Conservation (phyloP, 2,329 filamentous ascomycete species). For the Penicillium sp. region DNA sequence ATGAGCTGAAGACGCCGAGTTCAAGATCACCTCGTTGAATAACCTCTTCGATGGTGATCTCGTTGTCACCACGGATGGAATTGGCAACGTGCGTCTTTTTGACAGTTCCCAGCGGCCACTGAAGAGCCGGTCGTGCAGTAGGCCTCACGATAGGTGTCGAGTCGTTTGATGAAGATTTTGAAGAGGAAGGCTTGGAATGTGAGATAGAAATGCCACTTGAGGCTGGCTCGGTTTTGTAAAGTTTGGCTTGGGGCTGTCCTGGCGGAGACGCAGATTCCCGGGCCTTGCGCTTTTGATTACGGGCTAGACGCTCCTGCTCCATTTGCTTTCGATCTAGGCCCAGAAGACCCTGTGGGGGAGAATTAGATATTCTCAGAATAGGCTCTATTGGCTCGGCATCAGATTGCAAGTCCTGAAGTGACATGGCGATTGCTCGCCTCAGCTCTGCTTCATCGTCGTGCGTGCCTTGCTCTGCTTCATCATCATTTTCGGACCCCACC, state of each 20-base stretch:
- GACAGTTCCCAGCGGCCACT: slow-evolving; percentile 64
- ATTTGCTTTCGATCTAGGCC: slow-evolving; percentile 75
- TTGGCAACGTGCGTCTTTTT: slow-evolving; percentile 78
- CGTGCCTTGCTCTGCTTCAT: slow-evolving; percentile 10
- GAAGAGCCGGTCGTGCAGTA: slow-evolving; percentile 26
- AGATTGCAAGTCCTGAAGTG: slow-evolving; percentile 7
- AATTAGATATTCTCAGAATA: not conserved
- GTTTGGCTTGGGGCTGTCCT: slow-evolving; percentile 25
- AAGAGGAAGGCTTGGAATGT: not conserved
- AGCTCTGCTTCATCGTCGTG: slow-evolving; percentile 36
- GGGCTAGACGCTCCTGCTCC: slow-evolving; percentile 78
- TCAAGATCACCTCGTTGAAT: slow-evolving; percentile 70
- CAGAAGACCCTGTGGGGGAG: slow-evolving; percentile 38
- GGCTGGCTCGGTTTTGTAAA: slow-evolving; percentile 14
- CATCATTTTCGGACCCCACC: slow-evolving; percentile 26
- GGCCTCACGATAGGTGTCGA: not conserved
- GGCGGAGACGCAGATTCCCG: slow-evolving; percentile 35
- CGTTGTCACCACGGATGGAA: slow-evolving; percentile 61
- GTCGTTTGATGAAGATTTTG: not conserved
- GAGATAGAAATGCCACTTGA: not conserved
- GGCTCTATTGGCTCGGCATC: not conserved
- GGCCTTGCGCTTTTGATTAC: slow-evolving; percentile 61
- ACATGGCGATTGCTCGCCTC: slow-evolving; percentile 36
- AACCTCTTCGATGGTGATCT: slow-evolving; percentile 86
- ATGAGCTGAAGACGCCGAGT: slow-evolving; percentile 81